These are phyloP conservation scores for Eucalyptus erythrocorys DNA, from an alignment of 345 rosid genomes.

Conservation along the genomic window DNA sequence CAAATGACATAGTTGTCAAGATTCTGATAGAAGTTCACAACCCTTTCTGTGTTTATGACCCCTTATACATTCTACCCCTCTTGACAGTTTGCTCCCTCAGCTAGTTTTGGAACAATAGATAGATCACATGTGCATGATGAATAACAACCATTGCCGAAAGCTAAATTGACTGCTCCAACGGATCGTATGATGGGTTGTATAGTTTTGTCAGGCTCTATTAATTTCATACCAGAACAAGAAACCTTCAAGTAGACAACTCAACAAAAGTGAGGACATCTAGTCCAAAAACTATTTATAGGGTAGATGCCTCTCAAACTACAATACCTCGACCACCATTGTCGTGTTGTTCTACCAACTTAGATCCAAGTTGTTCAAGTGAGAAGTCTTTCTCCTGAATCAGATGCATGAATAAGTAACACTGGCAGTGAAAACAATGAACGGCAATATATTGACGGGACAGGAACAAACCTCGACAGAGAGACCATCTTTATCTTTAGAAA, in stretches of 20 bases:
- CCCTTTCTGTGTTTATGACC: neutral
- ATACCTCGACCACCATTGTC: neutral
- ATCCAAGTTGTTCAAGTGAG: constrained; percentile 22
- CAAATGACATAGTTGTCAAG: neutral
- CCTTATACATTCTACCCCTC: neutral
- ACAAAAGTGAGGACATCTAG: neutral
- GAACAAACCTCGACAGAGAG: constrained; percentile 34
- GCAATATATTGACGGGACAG: neutral
- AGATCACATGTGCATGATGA: neutral
- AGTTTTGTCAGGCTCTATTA: neutral
- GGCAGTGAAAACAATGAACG: neutral
- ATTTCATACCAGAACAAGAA: neutral
- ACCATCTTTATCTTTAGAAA: constrained; percentile 16
- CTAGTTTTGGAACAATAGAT: neutral
- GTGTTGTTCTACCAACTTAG: constrained; percentile 6
- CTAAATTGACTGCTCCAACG: neutral
- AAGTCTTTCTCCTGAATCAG: constrained; percentile 38
- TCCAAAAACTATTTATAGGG: neutral
- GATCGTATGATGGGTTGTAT: neutral
- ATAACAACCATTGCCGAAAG: neutral
- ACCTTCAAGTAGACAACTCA: neutral
- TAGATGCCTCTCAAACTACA: neutral
- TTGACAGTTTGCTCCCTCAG: neutral
- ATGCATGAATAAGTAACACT: neutral
- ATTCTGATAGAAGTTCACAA: neutral